Base-by-base conservation (phyloP, 345 rosid species). In the Eutrema yunnanense region DNA sequence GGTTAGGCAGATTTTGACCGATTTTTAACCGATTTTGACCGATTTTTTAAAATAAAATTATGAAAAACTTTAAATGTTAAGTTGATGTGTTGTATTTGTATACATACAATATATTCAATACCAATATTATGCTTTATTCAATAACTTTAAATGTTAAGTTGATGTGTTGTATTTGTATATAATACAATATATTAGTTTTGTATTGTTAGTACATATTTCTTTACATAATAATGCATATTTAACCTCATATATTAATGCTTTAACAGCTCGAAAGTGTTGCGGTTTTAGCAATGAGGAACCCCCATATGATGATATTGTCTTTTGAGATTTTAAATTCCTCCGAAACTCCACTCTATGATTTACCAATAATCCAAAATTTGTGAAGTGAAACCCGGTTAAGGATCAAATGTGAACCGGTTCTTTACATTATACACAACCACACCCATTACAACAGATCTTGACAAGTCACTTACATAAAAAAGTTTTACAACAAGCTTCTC, bases 401-500 rank as follows among this genome's bases (percentile, higher is more conserved):
- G 42, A 67, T 42, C 43, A 11, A 5, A 48, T 10, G 8, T 54
- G 53, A 30, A 67, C 62, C 42, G 62, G 11, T 34, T 34, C 60
- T 10, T 43, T 47, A 59, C 51, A 14, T 22, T 46, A 46, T 19
- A 5, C 26, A 22, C 2, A 46, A 47, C 5, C 48, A 34, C 33
- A 41, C 48, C 11, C 36, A 36, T 65, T 34, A 65, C 26, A 38
- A 16, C 53, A 19, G 19, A 19, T 8, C 11, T 48, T 14, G 6
- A 14, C 1, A 14, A 22, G 4, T 9, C 63, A 8, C 32, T 37
- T 43, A 1, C 40, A 37, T 7, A 48, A 22, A 1, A 22, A 22
- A 1, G 26, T 22, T 22, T 19, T 30, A 62, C 69, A 72, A 71
- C 36, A 57, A 50, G 75, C 62, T 72, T 43, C n/a, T 51, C n/a